These are phyloP conservation scores for Vitis riparia DNA, from an alignment of 164 flowering plant species.

Conservation along the genomic window DNA sequence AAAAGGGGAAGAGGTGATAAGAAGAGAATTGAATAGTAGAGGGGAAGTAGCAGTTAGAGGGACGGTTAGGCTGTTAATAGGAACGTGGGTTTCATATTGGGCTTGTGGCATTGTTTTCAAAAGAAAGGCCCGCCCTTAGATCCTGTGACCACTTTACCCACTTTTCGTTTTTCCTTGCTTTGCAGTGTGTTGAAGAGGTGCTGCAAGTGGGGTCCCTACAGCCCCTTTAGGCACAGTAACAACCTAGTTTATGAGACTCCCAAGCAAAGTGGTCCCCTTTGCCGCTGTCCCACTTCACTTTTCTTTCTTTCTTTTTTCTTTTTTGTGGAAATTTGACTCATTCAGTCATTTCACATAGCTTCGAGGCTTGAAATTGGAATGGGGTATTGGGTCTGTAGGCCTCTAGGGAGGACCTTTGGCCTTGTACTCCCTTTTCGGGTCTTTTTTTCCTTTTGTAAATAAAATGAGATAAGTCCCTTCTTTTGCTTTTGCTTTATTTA, in stretches of 20 bases:
- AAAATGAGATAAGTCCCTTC: neutral
- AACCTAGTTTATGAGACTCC: too few species aligned
- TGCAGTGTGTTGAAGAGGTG: slow-evolving; percentile 12
- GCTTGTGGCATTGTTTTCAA: slow-evolving; percentile 25
- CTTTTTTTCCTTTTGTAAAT: neutral
- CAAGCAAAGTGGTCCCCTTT: too few species aligned
- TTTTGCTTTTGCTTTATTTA: slow-evolving; percentile 11
- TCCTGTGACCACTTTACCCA: slow-evolving; percentile 56
- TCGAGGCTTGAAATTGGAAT: too few species aligned
- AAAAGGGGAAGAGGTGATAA: neutral
- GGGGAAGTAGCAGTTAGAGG: slow-evolving; percentile 2
- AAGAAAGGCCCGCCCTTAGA: slow-evolving; percentile 50
- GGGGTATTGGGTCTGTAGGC: too few species aligned
- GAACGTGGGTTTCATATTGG: slow-evolving; percentile 34
- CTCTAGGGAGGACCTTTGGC: too few species aligned
- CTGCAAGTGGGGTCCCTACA: neutral
- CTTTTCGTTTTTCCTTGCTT: slow-evolving; percentile 28
- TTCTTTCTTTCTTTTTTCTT: too few species aligned
- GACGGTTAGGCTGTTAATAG: slow-evolving; percentile 32
- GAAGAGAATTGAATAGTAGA: slow-evolving; percentile 2
- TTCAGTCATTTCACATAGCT: too few species aligned
- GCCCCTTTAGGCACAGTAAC: too few species aligned
- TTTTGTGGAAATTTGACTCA: too few species aligned
- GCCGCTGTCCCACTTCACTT: too few species aligned
- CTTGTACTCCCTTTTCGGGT: neutral